phyloP scores from a whole-genome alignment of 1,284 basidiomycete genomes.

The Puccinia brachypodii region DNA sequence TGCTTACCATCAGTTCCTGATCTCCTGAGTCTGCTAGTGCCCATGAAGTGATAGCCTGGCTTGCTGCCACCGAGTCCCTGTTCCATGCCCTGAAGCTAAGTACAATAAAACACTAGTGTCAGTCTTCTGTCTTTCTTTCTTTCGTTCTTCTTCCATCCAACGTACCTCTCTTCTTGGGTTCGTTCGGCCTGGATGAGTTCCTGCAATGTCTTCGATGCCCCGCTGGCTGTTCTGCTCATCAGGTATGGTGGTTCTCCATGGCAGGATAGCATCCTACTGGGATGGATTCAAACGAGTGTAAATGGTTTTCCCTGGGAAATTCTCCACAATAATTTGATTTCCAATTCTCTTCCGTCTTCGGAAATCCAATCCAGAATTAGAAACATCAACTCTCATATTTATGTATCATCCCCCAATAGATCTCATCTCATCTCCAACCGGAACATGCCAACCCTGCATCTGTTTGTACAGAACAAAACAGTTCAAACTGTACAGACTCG shows the following conservation, averaged over 20 bases:
- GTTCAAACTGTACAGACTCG: background rate
- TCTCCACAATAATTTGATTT: background rate
- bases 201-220: background rate
- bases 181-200: slow-evolving; percentile 16
- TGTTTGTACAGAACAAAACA: background rate
- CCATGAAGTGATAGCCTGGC: slow-evolving; percentile 9
- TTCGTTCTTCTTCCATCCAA: background rate
- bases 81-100: slow-evolving; percentile 14
- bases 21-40: background rate
- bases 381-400: too few relatives aligned
- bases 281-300: background rate
- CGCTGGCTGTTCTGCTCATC: background rate
- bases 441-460: too few relatives aligned
- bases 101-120: background rate
- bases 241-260: background rate
- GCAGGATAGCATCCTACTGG: background rate
- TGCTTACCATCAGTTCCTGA: background rate
- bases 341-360: background rate
- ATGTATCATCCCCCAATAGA: too few relatives aligned
- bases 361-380: background rate
- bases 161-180: slow-evolving; percentile 12
- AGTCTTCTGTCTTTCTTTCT: background rate
- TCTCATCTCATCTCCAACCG: too few relatives aligned
- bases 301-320: background rate
- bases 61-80: background rate